Conservation (phyloP, 2,329 filamentous ascomycete species). For the Didymella sp. region DNA sequence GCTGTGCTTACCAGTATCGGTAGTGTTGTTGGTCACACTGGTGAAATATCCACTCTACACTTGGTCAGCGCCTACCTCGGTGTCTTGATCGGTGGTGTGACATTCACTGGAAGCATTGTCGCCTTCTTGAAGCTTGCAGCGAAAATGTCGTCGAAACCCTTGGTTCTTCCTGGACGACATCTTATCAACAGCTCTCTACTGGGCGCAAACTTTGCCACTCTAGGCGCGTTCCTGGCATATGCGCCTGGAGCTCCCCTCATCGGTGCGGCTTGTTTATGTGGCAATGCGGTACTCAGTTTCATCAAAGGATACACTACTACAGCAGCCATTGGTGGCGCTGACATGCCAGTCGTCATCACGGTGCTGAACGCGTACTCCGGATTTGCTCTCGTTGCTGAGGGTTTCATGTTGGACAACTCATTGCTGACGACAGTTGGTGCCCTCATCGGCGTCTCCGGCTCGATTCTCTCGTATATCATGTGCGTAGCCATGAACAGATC, state of each 20-base stretch:
- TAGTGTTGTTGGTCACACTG: slow-evolving; percentile 77
- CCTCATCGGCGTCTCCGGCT: slow-evolving; percentile 86
- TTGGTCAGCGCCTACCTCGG: slow-evolving; percentile 86
- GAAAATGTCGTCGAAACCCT: slow-evolving; percentile 79
- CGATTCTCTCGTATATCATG: slow-evolving; percentile 72
- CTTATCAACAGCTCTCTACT: slow-evolving; percentile 76
- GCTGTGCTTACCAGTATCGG: slow-evolving; percentile 89
- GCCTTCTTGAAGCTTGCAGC: slow-evolving; percentile 88
- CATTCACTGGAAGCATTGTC: slow-evolving; percentile 89
- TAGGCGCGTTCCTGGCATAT: slow-evolving; percentile 83
- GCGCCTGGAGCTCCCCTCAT: slow-evolving; percentile 80
- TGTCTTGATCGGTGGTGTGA: slow-evolving; percentile 84
- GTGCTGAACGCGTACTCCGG: slow-evolving; percentile 91
- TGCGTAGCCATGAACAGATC: slow-evolving; percentile 93
- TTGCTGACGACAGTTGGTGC: slow-evolving; percentile 85
- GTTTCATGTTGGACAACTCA: slow-evolving; percentile 89
- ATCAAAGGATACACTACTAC: slow-evolving; percentile 88
- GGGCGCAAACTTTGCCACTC: slow-evolving; percentile 78
- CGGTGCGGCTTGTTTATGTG: slow-evolving; percentile 77
- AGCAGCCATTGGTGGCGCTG: slow-evolving; percentile 86
- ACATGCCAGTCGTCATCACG: slow-evolving; percentile 92
- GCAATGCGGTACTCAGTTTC: slow-evolving; percentile 80
- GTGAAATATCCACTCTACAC: slow-evolving; percentile 78
- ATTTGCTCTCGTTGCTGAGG: slow-evolving; percentile 88
- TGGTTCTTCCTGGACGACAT: slow-evolving; percentile 75